A percentile compares a stretch with the other conserved stretches of the same genome.
Conservation (phyloP, 139 green algal species). For the Zygnema cylindricum region DNA sequence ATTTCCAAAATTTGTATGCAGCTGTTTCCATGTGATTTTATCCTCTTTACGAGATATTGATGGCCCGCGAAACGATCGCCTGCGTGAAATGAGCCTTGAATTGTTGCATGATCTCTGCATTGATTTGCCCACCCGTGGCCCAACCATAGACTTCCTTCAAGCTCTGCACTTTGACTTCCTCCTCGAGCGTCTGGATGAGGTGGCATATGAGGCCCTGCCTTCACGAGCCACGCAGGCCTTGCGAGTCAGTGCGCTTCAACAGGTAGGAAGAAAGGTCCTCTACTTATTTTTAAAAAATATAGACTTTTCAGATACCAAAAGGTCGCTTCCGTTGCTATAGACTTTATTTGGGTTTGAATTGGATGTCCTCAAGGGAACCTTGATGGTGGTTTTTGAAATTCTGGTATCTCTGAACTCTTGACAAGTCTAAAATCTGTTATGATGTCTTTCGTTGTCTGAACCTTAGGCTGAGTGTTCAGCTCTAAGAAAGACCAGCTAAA, state of each 20-base stretch:
- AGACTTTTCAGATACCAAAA: no score
- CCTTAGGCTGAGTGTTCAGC: no score
- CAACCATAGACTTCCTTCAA: conserved; percentile 38
- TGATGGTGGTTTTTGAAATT: no score
- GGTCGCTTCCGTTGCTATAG: no score
- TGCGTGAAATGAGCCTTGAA: conserved; percentile 74
- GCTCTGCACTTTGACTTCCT: conserved; percentile 41
- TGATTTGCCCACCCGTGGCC: conserved; percentile 23
- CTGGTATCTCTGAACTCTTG: no score
- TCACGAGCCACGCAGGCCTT: background rate
- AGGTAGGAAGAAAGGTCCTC: conserved; percentile 26
- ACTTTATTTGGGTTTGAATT: no score
- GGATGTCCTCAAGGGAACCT: no score
- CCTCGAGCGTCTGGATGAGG: background rate
- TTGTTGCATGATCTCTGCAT: conserved; percentile 67
- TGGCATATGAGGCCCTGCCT: conserved; percentile 22
- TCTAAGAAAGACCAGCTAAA: no score
- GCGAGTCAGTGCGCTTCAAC: conserved; percentile 33
- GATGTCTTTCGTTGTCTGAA: no score
- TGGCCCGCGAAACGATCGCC: conserved; percentile 17
- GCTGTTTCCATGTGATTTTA: conserved; percentile 37
- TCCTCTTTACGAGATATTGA: background rate
- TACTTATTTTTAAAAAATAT: no score
- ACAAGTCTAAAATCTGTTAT: no score
- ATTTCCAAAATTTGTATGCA: no score